A percentile compares a stretch with the other conserved stretches of the same genome.
Conservation (phyloP, 768 basidiomycete species). For the Leccinum subtestaceum region DNA sequence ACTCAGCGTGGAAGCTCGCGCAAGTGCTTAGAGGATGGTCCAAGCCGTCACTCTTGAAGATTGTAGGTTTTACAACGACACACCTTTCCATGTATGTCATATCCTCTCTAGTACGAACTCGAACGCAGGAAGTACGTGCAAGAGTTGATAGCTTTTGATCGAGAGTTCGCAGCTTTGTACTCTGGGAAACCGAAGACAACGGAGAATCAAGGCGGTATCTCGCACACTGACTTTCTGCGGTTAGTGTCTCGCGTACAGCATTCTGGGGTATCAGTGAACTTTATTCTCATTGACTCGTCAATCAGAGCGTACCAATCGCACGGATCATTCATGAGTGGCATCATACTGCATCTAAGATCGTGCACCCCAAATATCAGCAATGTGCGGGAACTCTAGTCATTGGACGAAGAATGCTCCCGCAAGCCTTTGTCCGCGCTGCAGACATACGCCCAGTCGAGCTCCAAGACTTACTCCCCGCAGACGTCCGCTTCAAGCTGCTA, state of each 20-base stretch:
- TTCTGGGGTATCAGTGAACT: not conserved
- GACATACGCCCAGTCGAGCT: conserved; percentile 38
- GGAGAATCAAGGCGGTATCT: conserved; percentile 33
- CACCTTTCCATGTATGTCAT: not conserved
- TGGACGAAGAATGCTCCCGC: conserved; percentile 40
- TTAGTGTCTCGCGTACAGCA: conserved; percentile 8
- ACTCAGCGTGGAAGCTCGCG: conserved; percentile 45
- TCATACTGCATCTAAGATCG: conserved; percentile 36
- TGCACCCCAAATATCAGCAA: conserved; percentile 29
- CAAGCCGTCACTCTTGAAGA: conserved; percentile 36
- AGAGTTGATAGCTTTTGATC: conserved; percentile 72
- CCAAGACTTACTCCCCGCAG: conserved; percentile 39
- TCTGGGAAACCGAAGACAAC: conserved; percentile 61
- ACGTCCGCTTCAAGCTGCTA: conserved; percentile 39
- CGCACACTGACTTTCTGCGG: conserved; percentile 37
- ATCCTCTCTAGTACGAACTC: conserved; percentile 54
- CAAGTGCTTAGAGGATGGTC: conserved; percentile 46
- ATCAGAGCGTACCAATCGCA: conserved; percentile 37
- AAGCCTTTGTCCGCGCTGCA: conserved; percentile 35
- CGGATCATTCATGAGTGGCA: conserved; percentile 38
- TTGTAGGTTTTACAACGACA: conserved; percentile 27
- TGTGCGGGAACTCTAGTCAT: conserved; percentile 33
- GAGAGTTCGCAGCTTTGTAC: conserved; percentile 61
- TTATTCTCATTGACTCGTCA: not conserved
- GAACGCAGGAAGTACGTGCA: conserved; percentile 69